Evolutionary conservation across 345 rosid species (phyloP).

Genomic region (Rhodamnia rubescens): DNA sequence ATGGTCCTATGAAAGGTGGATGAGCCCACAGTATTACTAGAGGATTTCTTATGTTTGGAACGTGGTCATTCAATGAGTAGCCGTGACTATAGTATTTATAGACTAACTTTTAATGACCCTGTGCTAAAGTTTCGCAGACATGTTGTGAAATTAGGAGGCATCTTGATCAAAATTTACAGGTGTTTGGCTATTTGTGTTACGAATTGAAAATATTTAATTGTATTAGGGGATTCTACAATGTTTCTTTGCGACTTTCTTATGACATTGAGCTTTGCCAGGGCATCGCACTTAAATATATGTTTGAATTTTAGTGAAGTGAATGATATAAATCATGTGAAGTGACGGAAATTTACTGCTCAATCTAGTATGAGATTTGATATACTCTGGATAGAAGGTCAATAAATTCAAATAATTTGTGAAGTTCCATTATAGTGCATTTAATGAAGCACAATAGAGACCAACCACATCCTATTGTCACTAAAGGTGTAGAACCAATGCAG

Average conservation of each 20-base stretch:
- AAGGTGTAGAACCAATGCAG: background rate
- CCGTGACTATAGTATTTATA: background rate
- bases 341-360: background rate
- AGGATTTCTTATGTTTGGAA: background rate
- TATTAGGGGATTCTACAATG: background rate
- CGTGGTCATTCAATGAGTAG: background rate
- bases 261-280: background rate
- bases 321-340: background rate
- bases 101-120: background rate
- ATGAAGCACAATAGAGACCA: background rate
- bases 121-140: background rate
- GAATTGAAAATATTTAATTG: background rate
- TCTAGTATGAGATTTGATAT: background rate
- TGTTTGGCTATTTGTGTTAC: background rate
- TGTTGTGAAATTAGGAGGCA: background rate
- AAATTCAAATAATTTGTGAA: background rate
- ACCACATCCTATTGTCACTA: background rate
- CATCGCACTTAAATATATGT: background rate
- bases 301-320: background rate
- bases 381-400: background rate
- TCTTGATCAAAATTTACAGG: background rate
- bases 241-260: background rate
- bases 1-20: background rate
- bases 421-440: background rate
- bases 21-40: background rate